phyloP scores from a whole-genome alignment of 148 eudicot genomes.

The Camellia lanceoleosa region DNA sequence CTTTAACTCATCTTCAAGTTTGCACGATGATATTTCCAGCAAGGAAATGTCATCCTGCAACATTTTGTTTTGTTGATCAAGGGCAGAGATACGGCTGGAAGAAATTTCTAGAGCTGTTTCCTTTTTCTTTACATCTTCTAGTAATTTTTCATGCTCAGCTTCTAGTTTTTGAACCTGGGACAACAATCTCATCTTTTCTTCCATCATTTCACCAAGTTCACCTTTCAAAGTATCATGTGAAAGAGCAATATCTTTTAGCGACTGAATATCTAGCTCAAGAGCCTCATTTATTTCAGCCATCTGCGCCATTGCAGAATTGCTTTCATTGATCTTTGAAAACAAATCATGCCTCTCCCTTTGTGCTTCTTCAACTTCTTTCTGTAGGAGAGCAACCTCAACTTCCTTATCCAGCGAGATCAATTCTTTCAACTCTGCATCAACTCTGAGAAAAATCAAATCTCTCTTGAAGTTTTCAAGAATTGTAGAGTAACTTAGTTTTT shows the following conservation, averaged over 20 bases:
- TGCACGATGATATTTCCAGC: conserved; percentile 23
- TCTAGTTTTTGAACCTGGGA: conserved; percentile 34
- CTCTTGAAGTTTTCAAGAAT: conserved; percentile 40
- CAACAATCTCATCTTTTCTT: conserved; percentile 35
- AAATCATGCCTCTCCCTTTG: conserved; percentile 21
- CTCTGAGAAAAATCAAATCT: conserved; percentile 38
- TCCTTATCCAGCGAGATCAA: conserved; percentile 47
- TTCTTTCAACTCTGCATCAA: conserved; percentile 40
- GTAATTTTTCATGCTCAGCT: conserved; percentile 20
- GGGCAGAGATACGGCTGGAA: conserved; percentile 26
- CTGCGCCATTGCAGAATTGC: conserved; percentile 12
- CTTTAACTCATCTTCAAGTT: conserved; percentile 32
- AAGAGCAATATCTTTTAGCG: conserved; percentile 19
- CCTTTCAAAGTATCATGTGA: conserved; percentile 22
- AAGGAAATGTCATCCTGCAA: conserved; percentile 22
- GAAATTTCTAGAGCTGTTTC: conserved; percentile 34
- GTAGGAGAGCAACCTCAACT: conserved; percentile 35
- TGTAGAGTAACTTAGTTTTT: conserved; percentile 19
- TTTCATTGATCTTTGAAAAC: conserved; percentile 19
- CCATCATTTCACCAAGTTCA: conserved; percentile 30
- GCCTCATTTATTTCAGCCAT: conserved; percentile 17
- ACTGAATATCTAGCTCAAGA: conserved; percentile 27
- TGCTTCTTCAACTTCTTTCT: conserved; percentile 29
- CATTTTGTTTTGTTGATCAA: conserved; percentile 31
- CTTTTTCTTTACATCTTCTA: conserved; percentile 29